These are phyloP conservation scores for Penicillium pancosmium DNA, from an alignment of 495 filamentous ascomycete genomes.

Conservation along the genomic window DNA sequence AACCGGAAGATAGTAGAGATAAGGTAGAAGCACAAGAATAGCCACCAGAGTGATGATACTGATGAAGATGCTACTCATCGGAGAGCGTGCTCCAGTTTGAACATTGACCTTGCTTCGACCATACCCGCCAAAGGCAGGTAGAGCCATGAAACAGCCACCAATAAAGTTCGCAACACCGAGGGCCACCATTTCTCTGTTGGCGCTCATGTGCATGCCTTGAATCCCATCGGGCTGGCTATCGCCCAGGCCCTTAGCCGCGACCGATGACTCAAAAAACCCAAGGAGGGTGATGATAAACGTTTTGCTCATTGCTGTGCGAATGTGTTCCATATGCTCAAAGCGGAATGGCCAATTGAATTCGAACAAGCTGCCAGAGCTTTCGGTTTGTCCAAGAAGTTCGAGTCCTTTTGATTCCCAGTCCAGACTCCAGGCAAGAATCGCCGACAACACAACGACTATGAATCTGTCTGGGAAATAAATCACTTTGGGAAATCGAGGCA, in stretches of 20 bases:
- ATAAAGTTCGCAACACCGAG: slow-evolving; percentile 87
- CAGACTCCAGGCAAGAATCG: slow-evolving; percentile 75
- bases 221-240: slow-evolving; percentile 61
- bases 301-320: slow-evolving; percentile 86
- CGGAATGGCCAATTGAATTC: slow-evolving; percentile 85
- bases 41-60: slow-evolving; percentile 79
- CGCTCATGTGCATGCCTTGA: slow-evolving; percentile 76
- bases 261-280: slow-evolving; percentile 97
- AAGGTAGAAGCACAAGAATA: slow-evolving; percentile 80
- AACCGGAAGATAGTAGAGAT: slow-evolving; percentile 93
- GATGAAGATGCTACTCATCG: slow-evolving; percentile 86
- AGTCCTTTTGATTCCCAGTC: slow-evolving; percentile 82
- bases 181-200: slow-evolving; percentile 93
- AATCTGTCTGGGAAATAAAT: slow-evolving; percentile 94
- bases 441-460: slow-evolving; percentile 83
- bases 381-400: slow-evolving; percentile 78
- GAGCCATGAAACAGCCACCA: slow-evolving; percentile 86
- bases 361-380: slow-evolving; percentile 63
- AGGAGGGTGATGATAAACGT: slow-evolving; percentile 92
- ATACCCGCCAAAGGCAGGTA: slow-evolving; percentile 96
- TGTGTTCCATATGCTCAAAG: slow-evolving; percentile 70
- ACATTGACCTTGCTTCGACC: slow-evolving; percentile 94
- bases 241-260: slow-evolving; percentile 91
- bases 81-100: slow-evolving; percentile 86
- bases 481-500: slow-evolving; percentile 77